Evolutionary conservation across 2,329 filamentous ascomycete species (phyloP).

Genomic region (Cladophialophora yegresii): DNA sequence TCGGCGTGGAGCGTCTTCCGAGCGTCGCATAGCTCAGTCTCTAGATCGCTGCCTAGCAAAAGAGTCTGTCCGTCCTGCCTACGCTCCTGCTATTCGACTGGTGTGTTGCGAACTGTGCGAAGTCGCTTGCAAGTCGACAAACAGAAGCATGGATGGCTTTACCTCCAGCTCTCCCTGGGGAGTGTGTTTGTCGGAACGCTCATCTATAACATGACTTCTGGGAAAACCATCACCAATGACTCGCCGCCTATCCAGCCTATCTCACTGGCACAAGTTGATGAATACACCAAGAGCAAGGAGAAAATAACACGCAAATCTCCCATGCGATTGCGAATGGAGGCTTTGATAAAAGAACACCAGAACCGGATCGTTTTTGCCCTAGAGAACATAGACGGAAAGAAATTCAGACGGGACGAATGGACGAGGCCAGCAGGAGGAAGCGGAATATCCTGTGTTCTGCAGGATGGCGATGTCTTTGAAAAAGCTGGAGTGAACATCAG

Average conservation of each 20-base stretch:
- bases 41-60: conserved; percentile 1
- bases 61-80: neutral
- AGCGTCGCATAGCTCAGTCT: conserved; percentile 14
- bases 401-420: conserved; percentile 86
- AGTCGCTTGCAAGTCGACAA: conserved; percentile 25
- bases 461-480: conserved; percentile 96
- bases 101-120: conserved; percentile 26
- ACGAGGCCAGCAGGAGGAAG: conserved; percentile 83
- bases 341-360: conserved; percentile 91
- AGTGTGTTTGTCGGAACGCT: conserved; percentile 52
- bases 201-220: conserved; percentile 55
- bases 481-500: conserved; percentile 96
- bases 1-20: conserved; percentile 22
- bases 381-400: conserved; percentile 77
- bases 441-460: conserved; percentile 89
- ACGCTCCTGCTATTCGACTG: conserved; percentile 37
- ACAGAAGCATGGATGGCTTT: conserved; percentile 47
- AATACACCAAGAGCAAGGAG: conserved; percentile 74
- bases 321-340: conserved; percentile 97
- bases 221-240: conserved; percentile 27
- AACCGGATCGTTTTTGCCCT: conserved; percentile 81
- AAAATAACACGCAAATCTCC: conserved; percentile 76
- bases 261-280: conserved; percentile 82
- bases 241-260: conserved; percentile 37
- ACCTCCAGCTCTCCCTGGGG: conserved; percentile 52